These are phyloP conservation scores for Trichophyton schoenleinii DNA, from an alignment of 2,329 filamentous ascomycete species.

Conservation along the genomic window DNA sequence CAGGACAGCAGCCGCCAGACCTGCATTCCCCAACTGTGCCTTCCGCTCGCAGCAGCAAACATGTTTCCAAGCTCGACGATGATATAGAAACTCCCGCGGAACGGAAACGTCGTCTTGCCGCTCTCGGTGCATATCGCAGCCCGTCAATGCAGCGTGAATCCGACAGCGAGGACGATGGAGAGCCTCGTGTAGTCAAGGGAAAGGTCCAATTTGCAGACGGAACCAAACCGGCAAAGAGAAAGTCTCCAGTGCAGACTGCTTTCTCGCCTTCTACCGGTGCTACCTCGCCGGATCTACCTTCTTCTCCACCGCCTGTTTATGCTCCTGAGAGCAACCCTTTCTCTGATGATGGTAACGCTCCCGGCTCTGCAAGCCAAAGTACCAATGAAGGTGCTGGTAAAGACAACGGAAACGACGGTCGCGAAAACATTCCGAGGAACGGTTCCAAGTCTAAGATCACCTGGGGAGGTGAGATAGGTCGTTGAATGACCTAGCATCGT, in stretches of 20 bases:
- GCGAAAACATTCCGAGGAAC: conserved; percentile 11
- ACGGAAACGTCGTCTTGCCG: conserved; percentile 35
- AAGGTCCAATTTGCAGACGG: conserved; percentile 27
- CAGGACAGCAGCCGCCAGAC: neutral
- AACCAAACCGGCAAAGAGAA: conserved; percentile 18
- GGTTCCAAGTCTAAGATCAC: conserved; percentile 23
- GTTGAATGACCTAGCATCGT: neutral
- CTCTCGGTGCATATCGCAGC: conserved; percentile 24
- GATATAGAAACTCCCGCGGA: conserved; percentile 29
- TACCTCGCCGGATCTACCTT: neutral
- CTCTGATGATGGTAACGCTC: conserved; percentile 9
- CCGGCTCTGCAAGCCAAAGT: conserved; percentile 13
- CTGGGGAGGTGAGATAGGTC: conserved; percentile 32
- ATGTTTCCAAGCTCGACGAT: conserved; percentile 24
- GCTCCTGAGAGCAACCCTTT: neutral
- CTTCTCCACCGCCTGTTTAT: neutral
- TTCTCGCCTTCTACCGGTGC: neutral
- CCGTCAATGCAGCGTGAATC: conserved; percentile 11
- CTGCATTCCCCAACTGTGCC: neutral
- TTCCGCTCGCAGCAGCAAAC: neutral
- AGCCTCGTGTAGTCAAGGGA: conserved; percentile 15
- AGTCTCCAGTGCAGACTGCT: conserved; percentile 7
- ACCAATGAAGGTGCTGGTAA: neutral
- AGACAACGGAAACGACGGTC: conserved; percentile 5
- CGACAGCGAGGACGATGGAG: conserved; percentile 20